Percentiles rank a stretch among this genome's conserved stretches.
phyloP scores from a whole-genome alignment of 176 grass and related monocot genomes.

The Bromus sterilis region DNA sequence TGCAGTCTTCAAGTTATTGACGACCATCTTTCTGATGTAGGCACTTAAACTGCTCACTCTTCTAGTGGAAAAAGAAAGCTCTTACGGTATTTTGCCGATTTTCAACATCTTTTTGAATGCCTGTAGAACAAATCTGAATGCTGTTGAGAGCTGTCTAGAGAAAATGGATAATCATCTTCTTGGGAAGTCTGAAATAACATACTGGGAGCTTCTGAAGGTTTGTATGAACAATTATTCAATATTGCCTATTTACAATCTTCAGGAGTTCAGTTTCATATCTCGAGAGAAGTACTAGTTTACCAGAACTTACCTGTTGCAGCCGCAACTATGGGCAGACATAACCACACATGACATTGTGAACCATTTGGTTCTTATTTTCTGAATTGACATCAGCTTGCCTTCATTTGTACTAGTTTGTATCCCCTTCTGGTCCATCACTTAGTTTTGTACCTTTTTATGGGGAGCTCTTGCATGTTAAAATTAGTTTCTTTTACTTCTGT shows the following conservation, averaged over 20 bases:
- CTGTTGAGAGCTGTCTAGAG: constrained; percentile 50
- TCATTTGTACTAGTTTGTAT: constrained; percentile 4
- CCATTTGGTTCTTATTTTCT: constrained; percentile 1
- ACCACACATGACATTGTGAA: background rate
- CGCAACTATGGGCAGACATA: background rate
- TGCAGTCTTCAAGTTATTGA: constrained; percentile 16
- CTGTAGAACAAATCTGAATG: constrained; percentile 31
- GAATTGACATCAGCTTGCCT: background rate
- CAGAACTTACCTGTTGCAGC: background rate
- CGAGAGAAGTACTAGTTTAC: background rate
- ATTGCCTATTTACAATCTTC: background rate
- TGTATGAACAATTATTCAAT: constrained; percentile 21
- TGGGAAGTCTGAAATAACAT: constrained; percentile 90
- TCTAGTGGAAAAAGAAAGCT: constrained; percentile 48
- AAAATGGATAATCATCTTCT: constrained; percentile 66
- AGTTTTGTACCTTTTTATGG: background rate
- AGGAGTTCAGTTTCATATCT: constrained; percentile 17
- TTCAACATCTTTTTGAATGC: constrained; percentile 77
- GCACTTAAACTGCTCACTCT: constrained; percentile 59
- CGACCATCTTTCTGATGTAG: constrained; percentile 28
- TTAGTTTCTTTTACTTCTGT: constrained; percentile 2
- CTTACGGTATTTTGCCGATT: constrained; percentile 32
- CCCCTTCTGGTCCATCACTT: background rate
- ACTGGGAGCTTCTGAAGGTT: constrained; percentile 84
- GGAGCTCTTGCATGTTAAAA: background rate